phyloP scores from a whole-genome alignment of 306 rosid genomes.

The Adenanthera pavonina region DNA sequence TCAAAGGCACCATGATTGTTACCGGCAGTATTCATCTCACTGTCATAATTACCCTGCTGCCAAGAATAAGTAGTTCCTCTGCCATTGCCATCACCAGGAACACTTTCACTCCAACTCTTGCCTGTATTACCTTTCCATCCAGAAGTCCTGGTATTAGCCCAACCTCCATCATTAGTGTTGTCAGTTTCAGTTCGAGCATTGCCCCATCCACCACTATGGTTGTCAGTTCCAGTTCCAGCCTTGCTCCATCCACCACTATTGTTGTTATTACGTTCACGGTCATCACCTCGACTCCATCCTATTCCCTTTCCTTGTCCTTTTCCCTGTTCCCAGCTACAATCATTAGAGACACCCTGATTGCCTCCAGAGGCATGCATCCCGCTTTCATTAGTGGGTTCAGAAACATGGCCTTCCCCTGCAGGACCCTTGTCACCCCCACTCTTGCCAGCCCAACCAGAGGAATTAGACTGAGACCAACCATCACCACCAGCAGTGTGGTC shows the following conservation, averaged over 20 bases:
- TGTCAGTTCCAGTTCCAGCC: not conserved
- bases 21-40: not conserved
- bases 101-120: constrained; percentile 8
- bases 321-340: not conserved
- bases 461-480: constrained; percentile 2
- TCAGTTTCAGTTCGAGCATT: not conserved
- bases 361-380: not conserved
- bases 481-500: not conserved
- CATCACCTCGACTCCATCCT: not conserved
- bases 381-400: not conserved
- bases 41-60: constrained; percentile 15
- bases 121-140: constrained; percentile 3
- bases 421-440: not conserved
- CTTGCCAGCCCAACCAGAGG: constrained; percentile 10
- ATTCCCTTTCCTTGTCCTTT: not conserved
- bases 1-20: not conserved
- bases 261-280: not conserved
- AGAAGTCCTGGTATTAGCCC: constrained; percentile 27
- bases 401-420: not conserved
- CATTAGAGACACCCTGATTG: not conserved
- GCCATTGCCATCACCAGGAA: constrained; percentile 1
- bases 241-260: constrained; percentile 3
- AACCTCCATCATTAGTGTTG: not conserved
- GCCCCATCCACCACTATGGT: constrained; percentile 6
- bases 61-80: not conserved